Base-by-base conservation (phyloP, 2,329 filamentous ascomycete genomes). In the Zalaria sp. region DNA sequence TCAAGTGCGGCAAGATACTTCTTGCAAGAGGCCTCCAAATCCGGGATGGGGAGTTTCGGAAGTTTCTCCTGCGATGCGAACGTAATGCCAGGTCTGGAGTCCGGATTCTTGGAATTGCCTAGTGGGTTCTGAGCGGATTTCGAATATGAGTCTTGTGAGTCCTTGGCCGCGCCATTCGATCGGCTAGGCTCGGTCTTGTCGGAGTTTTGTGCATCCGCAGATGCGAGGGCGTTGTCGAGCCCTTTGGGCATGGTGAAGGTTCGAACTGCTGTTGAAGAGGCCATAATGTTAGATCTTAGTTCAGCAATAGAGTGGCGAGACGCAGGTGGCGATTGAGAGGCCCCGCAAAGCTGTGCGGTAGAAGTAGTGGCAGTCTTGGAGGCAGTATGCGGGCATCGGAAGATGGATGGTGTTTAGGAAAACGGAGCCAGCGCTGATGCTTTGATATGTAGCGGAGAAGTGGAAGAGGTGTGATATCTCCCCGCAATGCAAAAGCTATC, bases 291-390 rank as follows among this genome's bases (percentile, higher is more conserved):
- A 52, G 26, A 34, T 53, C 51, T 63, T 49, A 59, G 54, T 72
- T 69, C 85, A 63, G 72, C 73, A 52, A 68, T 85, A 86, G 42
- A 85, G 68, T 52, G 82, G 79, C 51, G 81, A 85, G 62, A 93
- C 76, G 56, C 68, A 74, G 53, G 83, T 93, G 65, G 78, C 75
- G 54, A 93, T 79, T 57, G 83, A 89, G 53, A 93, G 69, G 58
- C 87, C 80, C 70, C 84, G 84, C 66, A 93, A 68, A 58, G 84
- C 83, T 63, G 81, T 93, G 70, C 84, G 84, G 69, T 84, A 91
- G 67, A 93, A 93, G 67, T 93, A 93, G 61, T 93, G 85, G 57
- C 83, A 93, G 64, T 93, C 83, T 71, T 91, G 81, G 44, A 84
- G 69, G 63, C 71, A 93, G 63, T 85, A 89, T 54, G 72, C 64